phyloP scores from a whole-genome alignment of 345 rosid genomes.

The Eucalyptus microcorys region DNA sequence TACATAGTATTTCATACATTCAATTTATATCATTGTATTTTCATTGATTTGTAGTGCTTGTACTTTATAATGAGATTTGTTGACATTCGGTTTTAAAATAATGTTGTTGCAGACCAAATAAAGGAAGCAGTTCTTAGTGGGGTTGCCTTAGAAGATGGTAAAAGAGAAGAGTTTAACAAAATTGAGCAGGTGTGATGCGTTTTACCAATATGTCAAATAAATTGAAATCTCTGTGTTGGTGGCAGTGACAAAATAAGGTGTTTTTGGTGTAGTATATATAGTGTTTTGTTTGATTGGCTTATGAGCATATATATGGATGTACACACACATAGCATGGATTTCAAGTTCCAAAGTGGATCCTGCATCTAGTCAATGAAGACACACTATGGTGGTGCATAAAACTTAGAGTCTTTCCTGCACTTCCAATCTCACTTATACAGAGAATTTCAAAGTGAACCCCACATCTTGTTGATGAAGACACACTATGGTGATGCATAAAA shows the following conservation, averaged over 20 bases:
- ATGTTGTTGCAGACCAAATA: slow-evolving; percentile 34
- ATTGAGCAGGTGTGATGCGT: slow-evolving; percentile 60
- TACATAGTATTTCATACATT: neutral
- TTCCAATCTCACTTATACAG: neutral
- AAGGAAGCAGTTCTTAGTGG: slow-evolving; percentile 89
- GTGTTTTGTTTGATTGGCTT: neutral
- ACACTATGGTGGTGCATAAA: neutral
- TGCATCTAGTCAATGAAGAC: neutral
- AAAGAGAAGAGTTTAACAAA: slow-evolving; percentile 77
- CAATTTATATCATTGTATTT: neutral
- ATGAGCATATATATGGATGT: neutral
- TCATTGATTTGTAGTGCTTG: neutral
- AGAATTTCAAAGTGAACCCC: neutral
- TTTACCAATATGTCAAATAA: neutral
- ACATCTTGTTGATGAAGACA: neutral
- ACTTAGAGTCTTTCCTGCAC: neutral
- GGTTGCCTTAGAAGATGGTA: slow-evolving; percentile 80
- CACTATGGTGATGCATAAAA: neutral
- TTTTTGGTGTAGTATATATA: neutral
- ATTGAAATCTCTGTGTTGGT: neutral
- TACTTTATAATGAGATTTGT: neutral
- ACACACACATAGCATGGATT: neutral
- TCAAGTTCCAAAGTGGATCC: neutral
- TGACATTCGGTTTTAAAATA: neutral
- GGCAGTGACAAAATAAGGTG: neutral